Conservation (phyloP, 2,329 filamentous ascomycete species). For the Arthroderma sp. region DNA sequence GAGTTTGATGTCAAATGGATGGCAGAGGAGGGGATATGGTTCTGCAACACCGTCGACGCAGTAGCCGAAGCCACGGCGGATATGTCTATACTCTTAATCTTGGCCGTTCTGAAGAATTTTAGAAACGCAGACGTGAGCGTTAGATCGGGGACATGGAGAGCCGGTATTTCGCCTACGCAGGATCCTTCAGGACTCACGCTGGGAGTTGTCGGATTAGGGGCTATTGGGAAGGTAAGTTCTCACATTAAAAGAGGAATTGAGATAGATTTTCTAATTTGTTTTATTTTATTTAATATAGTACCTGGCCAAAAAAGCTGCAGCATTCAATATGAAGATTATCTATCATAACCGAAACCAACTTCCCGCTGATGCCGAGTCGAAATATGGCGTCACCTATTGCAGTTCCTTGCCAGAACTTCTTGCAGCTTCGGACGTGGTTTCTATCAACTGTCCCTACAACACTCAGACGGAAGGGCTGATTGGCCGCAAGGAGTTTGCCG, state of each 20-base stretch:
- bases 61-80: constrained; percentile 41
- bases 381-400: constrained; percentile 26
- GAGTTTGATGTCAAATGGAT: constrained; percentile 35
- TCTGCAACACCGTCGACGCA: constrained; percentile 42
- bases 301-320: constrained; percentile 27
- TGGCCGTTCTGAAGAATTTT: constrained; percentile 37
- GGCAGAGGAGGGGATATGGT: constrained; percentile 32
- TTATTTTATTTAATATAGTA: constrained; percentile 12
- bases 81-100: constrained; percentile 36
- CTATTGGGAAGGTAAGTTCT: constrained; percentile 30
- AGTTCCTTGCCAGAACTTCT: constrained; percentile 29
- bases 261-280: neutral
- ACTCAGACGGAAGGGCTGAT: constrained; percentile 30
- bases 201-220: constrained; percentile 37
- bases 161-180: constrained; percentile 21
- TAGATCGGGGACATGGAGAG: constrained; percentile 28
- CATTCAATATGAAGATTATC: constrained; percentile 32
- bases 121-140: constrained; percentile 26
- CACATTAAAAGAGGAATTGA: neutral
- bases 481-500: constrained; percentile 25
- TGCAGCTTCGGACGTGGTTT: constrained; percentile 29
- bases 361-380: constrained; percentile 21
- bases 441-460: constrained; percentile 37
- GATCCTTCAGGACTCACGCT: constrained; percentile 35
- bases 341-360: constrained; percentile 33